Base-by-base conservation (phyloP, 805 yeast genomes). In the Candida yuanshanica region DNA sequence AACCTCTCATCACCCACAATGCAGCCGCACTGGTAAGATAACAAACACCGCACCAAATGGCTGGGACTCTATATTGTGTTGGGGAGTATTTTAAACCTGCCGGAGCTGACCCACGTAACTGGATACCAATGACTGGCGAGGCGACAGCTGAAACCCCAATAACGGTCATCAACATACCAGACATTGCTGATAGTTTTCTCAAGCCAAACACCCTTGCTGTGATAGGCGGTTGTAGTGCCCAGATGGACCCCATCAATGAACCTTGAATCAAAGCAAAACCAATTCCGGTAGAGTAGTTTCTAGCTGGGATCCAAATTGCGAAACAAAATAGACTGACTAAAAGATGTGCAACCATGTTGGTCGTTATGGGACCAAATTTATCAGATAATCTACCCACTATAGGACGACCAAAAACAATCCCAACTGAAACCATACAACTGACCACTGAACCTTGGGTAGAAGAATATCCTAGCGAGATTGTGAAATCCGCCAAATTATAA, bases 61-160 rank as follows among this genome's bases (percentile, higher is more conserved):
- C 65, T n/a, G 81, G 75, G 46, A 74, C 52, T 25, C 61, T 53
- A 57, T 77, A 80, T 48, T 72, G 76, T 7, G 60, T 57, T 6
- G 79, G 72, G 33, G 62, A 62, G 18, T 55, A 55, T 1, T 33
- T 16, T 7, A 55, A 14, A 8, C 43, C 39, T 5, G 14, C 14
- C 7, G 37, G 41, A 12, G 41, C 51, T 1, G 63, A 64, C 16
- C 55, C 42, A 41, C 74, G 75, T 38, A 79, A 61, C 6, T 69
- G 59, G 11, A 76, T 64, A 5, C 85, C 85, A 41, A 80, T 70
- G 21, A 78, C 68, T 2, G 84, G 84, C 2, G 83, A 70, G 1
- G 24, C 40, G 6, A 36, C 36, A 36, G 41, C 46, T 4, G 36
- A 13, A 4, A 38, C 21, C n/a, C 46, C 46, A 20, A 43, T 34